A percentile compares a stretch with the other conserved stretches of the same genome.
These are phyloP conservation scores for Linum trigynum DNA, from an alignment of 345 rosid genomes.

Conservation along the genomic window DNA sequence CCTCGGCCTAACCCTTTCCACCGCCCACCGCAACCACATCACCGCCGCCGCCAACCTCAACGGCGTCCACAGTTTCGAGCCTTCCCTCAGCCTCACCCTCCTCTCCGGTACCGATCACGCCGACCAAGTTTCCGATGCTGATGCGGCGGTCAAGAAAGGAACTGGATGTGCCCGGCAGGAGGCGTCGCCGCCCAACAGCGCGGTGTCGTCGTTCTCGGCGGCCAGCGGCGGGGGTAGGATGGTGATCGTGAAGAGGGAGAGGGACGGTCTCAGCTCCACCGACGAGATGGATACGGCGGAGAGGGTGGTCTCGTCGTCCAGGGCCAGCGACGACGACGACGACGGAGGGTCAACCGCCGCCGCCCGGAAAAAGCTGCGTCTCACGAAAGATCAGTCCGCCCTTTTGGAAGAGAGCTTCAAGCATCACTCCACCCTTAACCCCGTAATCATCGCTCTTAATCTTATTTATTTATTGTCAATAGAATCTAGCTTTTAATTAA, in stretches of 20 bases:
- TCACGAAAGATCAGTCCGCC: slow-evolving; percentile 9
- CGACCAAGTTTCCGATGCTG: not conserved
- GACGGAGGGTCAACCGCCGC: not conserved
- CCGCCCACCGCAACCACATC: not conserved
- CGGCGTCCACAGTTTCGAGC: not conserved
- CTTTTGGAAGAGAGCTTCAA: slow-evolving; percentile 6
- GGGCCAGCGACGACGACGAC: not conserved
- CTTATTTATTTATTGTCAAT: not conserved
- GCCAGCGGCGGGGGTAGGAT: not conserved
- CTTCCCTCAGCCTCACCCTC: slow-evolving; percentile 5
- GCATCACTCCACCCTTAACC: slow-evolving; percentile 4
- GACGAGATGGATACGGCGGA: not conserved
- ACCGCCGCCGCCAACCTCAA: not conserved
- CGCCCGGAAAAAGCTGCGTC: slow-evolving; percentile 3
- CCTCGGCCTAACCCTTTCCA: slow-evolving; percentile 1
- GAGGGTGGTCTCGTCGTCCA: slow-evolving; percentile 2
- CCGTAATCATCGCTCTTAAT: not conserved
- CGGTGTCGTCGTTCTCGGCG: not conserved
- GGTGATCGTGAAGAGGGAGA: slow-evolving; percentile 1
- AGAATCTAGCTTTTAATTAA: not conserved
- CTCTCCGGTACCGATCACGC: not conserved
- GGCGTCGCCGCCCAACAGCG: not conserved
- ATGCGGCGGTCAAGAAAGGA: not conserved
- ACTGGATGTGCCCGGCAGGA: not conserved
- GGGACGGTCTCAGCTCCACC: not conserved